Percentiles rank a stretch among this genome's conserved stretches.
Conservation (phyloP, 345 rosid species). For the Theobroma cacao region DNA sequence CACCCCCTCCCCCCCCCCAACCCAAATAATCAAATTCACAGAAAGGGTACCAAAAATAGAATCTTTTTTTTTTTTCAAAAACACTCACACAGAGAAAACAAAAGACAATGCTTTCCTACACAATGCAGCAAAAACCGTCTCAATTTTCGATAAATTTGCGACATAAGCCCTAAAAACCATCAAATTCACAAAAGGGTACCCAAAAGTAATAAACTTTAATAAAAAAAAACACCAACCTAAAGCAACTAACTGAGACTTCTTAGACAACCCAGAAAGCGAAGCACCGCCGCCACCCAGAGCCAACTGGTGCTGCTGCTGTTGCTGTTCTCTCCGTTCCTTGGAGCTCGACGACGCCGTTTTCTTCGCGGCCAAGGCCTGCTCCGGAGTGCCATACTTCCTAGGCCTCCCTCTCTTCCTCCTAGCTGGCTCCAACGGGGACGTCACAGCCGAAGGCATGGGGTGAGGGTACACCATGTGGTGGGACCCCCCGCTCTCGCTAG, state of each 20-base stretch:
- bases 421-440: constrained; percentile 53
- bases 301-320: constrained; percentile 14
- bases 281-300: constrained; percentile 20
- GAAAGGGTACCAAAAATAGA: no score
- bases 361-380: constrained; percentile 88
- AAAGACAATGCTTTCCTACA: neutral
- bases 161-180: neutral
- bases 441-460: constrained; percentile 62
- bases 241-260: constrained; percentile 33
- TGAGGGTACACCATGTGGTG: constrained; percentile 52
- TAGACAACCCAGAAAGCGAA: constrained; percentile 32
- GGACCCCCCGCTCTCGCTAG: constrained; percentile 27
- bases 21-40: no score
- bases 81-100: neutral
- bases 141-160: neutral
- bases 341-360: constrained; percentile 58
- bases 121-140: neutral
- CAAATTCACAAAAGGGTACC: neutral
- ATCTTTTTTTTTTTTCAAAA: neutral
- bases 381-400: constrained; percentile 93
- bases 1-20: no score
- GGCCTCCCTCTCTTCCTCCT: constrained; percentile 92
- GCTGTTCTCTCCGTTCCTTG: constrained; percentile 44
- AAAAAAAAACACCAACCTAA: constrained; percentile 33
- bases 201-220: neutral